These are phyloP conservation scores for Alternaria sp. DNA, from an alignment of 2,329 filamentous ascomycete genomes.

Conservation along the genomic window DNA sequence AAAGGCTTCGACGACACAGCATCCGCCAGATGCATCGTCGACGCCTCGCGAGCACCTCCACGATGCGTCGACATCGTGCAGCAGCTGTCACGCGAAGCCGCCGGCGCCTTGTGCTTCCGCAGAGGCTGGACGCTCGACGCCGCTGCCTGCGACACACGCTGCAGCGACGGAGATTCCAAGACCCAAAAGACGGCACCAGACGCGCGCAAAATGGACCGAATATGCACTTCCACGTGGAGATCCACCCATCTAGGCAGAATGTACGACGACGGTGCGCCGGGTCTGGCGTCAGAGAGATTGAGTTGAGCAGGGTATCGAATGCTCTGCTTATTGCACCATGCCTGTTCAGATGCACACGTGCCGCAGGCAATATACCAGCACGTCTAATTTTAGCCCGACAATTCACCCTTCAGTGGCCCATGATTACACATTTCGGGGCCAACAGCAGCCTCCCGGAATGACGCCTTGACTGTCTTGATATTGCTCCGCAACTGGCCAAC, in stretches of 20 bases:
- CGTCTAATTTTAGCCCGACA: slow-evolving; percentile 41
- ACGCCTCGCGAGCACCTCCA: neutral
- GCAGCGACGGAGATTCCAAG: slow-evolving; percentile 1
- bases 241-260: slow-evolving; percentile 30
- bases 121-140: neutral
- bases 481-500: slow-evolving; percentile 22
- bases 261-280: slow-evolving; percentile 31
- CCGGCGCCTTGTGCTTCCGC: slow-evolving; percentile 34
- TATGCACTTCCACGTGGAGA: slow-evolving; percentile 44
- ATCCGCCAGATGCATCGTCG: neutral
- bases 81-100: slow-evolving; percentile 38
- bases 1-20: slow-evolving; percentile 29
- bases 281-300: slow-evolving; percentile 34
- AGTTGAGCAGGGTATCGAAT: slow-evolving; percentile 16
- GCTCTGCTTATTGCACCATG: slow-evolving; percentile 36
- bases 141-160: slow-evolving; percentile 4
- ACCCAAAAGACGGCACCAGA: slow-evolving; percentile 20
- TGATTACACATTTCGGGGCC: slow-evolving; percentile 28
- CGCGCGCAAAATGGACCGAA: slow-evolving; percentile 27
- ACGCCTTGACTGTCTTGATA: slow-evolving; percentile 10
- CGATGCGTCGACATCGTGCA: slow-evolving; percentile 16
- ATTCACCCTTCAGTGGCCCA: slow-evolving; percentile 14
- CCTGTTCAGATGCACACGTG: slow-evolving; percentile 40
- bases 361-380: slow-evolving; percentile 42
- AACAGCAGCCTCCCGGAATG: slow-evolving; percentile 28